Base-by-base conservation (phyloP, 2,329 filamentous ascomycete genomes). In the Fusarium pininemorale region DNA sequence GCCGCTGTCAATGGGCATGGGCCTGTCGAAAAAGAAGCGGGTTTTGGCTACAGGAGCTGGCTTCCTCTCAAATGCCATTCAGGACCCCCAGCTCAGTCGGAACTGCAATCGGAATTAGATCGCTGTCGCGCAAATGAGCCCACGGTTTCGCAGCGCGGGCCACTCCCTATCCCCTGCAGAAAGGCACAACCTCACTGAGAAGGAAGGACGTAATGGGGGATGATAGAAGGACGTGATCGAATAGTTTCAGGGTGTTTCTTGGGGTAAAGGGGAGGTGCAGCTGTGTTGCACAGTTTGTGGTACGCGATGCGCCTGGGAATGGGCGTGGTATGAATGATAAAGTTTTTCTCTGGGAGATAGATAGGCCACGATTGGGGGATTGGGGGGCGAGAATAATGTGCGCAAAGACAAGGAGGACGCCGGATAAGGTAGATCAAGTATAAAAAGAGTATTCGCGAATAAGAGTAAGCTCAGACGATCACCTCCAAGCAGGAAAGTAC, bases 91-190 rank as follows among this genome's bases (percentile, higher is more conserved):
- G 38, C 50, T 39, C 66, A 61, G 64, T 67, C 39, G 63, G n/a
- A 67, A 57, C 50, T 44, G 45, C 63, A 69, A 45, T 63, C 38
- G 35, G 37, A 63, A 39, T 55, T 30, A 28, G 37, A 41, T 60
- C 35, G 54, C 64, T 58, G 71, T 72, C 55, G 68, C 63, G 75
- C 61, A 67, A 76, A 76, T 77, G 74, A 77, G 75, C 73, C 71
- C 69, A 77, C 70, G 69, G 56, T 63, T 69, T 67, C 45, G 53
- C 58, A 60, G 65, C 62, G 74, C 48, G 42, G 39, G 62, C 56
- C 59, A 50, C 51, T 66, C 53, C 48, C 45, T 66, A 66, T 72
- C n/a, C 75, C 75, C 71, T 76, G 69, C 54, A 69, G 60, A 64
- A 45, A 70, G 44, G 54, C 44, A 61, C 66, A 62, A 45, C 54